phyloP scores from a whole-genome alignment of 2,329 filamentous ascomycete genomes.

The Monilinia fructicola region DNA sequence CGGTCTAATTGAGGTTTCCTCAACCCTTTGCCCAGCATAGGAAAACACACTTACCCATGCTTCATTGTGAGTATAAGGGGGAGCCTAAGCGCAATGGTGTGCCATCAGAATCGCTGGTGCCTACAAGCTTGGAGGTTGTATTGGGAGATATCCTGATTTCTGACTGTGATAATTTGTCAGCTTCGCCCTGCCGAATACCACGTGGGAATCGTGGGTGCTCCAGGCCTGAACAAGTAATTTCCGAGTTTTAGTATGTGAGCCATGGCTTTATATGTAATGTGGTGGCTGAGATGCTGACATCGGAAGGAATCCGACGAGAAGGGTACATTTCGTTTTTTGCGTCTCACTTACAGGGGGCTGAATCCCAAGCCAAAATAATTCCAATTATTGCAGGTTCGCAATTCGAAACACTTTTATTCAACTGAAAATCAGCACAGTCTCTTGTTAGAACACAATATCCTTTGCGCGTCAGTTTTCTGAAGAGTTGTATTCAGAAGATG shows the following conservation, averaged over 20 bases:
- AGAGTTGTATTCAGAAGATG: background rate
- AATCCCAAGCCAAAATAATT: background rate
- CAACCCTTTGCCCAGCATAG: too few relatives aligned
- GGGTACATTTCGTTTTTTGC: background rate
- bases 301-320: constrained; percentile 3
- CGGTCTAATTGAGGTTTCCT: background rate
- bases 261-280: background rate
- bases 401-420: background rate
- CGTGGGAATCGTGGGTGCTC: background rate
- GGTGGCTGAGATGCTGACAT: constrained; percentile 5
- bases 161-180: constrained; percentile 5
- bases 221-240: background rate
- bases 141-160: background rate
- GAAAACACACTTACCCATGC: background rate
- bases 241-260: background rate
- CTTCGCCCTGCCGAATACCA: background rate
- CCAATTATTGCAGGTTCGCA: background rate
- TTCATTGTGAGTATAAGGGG: background rate
- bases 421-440: constrained; percentile 1
- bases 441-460: too few relatives aligned
- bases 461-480: background rate
- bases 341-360: background rate
- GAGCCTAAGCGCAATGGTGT: background rate
- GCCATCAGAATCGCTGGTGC: background rate
- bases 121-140: background rate